Conservation (phyloP, 176 grass and related monocot genomes). For the Areca catechu region DNA sequence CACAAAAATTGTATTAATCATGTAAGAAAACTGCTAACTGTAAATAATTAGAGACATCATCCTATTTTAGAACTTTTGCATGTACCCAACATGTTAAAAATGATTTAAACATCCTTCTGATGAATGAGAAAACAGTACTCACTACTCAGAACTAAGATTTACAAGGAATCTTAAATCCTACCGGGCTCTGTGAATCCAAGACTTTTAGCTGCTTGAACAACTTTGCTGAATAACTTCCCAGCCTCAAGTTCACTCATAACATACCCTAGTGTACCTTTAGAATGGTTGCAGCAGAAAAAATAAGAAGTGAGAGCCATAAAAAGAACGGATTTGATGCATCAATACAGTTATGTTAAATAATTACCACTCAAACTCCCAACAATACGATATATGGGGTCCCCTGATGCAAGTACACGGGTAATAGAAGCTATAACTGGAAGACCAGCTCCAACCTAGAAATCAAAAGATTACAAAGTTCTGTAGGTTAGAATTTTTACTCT, state of each 20-base stretch:
- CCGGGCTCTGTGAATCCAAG: conserved; percentile 97
- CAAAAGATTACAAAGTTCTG: conserved; percentile 13
- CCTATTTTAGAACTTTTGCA: too few species aligned
- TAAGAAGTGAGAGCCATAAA: background rate
- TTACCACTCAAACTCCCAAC: conserved; percentile 88
- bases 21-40: too few species aligned
- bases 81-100: too few species aligned
- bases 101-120: too few species aligned
- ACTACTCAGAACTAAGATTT: background rate
- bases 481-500: background rate
- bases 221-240: conserved; percentile 70
- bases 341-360: conserved; percentile 2
- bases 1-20: too few species aligned
- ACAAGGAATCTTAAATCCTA: conserved; percentile 8
- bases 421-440: conserved; percentile 87
- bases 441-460: conserved; percentile 79
- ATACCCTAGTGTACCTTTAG: conserved; percentile 82
- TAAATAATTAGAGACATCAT: too few species aligned
- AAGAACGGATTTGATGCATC: conserved; percentile 6
- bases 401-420: conserved; percentile 59
- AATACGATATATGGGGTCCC: conserved; percentile 74
- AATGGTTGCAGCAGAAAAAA: conserved; percentile 3
- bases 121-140: background rate
- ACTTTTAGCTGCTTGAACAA: conserved; percentile 69
- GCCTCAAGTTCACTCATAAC: conserved; percentile 94